phyloP scores from a whole-genome alignment of 2,329 filamentous ascomycete genomes.

The Venturia aucupariae region DNA sequence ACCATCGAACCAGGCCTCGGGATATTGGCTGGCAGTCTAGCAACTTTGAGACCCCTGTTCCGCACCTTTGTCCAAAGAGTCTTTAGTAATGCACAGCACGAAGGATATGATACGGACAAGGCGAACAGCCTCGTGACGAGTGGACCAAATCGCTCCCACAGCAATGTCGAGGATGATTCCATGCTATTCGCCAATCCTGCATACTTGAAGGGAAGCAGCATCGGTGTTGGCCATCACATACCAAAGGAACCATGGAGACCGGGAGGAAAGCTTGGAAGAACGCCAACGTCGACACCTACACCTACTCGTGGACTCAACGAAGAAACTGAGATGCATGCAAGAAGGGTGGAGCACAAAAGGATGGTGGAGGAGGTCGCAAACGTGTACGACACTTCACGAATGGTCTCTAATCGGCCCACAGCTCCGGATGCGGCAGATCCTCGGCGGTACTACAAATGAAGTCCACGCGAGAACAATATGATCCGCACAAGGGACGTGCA shows the following conservation, averaged over 20 bases:
- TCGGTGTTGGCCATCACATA: background rate
- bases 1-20: conserved; percentile 14
- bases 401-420: background rate
- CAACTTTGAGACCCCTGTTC: conserved; percentile 16
- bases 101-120: background rate
- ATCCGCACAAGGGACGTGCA: background rate
- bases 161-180: background rate
- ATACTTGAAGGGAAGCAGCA: background rate
- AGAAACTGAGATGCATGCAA: background rate
- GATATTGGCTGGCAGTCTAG: conserved; percentile 13
- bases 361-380: background rate
- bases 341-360: background rate
- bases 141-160: background rate
- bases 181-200: background rate
- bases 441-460: background rate
- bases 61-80: background rate
- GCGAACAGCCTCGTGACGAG: background rate
- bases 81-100: background rate
- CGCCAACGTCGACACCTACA: background rate
- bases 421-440: background rate
- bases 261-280: background rate
- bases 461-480: background rate
- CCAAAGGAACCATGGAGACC: conserved; percentile 1
- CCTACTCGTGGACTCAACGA: background rate
- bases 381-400: background rate